Evolutionary conservation across 2,329 filamentous ascomycete species (phyloP).

Genomic region (Trichophyton equinum): DNA sequence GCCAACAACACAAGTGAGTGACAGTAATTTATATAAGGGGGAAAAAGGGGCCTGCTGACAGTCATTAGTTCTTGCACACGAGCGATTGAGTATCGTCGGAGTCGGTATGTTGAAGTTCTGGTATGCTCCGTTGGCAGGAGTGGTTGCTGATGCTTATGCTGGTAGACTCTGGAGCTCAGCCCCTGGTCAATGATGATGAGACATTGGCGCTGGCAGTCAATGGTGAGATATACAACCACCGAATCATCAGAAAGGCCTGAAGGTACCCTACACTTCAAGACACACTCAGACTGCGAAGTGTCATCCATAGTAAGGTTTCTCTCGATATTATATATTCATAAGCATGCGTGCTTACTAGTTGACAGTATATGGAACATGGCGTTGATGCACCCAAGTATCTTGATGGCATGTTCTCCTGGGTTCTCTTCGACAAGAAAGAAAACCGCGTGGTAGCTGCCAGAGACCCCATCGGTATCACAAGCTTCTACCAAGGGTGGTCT

Average conservation of each 20-base stretch:
- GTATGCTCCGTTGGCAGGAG: not conserved
- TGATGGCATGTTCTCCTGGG: constrained; percentile 99
- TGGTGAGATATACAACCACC: constrained; percentile 99
- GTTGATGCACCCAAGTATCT: constrained; percentile 85
- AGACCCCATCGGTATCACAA: constrained; percentile 94
- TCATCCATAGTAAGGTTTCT: constrained; percentile 73
- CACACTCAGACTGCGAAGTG: constrained; percentile 94
- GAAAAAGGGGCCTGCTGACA: not conserved
- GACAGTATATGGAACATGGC: constrained; percentile 79
- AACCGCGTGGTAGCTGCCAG: constrained; percentile 87
- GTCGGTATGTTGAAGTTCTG: constrained; percentile 52
- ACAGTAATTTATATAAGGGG: not conserved
- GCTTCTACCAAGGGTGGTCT: constrained; percentile 89
- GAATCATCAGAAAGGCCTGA: constrained; percentile 79
- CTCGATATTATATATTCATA: not conserved
- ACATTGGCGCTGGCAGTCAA: constrained; percentile 90
- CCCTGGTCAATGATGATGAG: constrained; percentile 81
- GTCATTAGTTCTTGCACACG: constrained; percentile 80
- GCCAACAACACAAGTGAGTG: constrained; percentile 78
- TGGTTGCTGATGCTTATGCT: constrained; percentile 6
- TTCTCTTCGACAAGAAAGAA: constrained; percentile 89
- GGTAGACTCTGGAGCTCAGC: constrained; percentile 84
- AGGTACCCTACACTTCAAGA: constrained; percentile 90
- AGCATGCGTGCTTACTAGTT: not conserved
- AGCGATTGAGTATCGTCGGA: constrained; percentile 93